These are phyloP conservation scores for Irpex sp. DNA, from an alignment of 1,284 basidiomycete genomes.

Conservation along the genomic window DNA sequence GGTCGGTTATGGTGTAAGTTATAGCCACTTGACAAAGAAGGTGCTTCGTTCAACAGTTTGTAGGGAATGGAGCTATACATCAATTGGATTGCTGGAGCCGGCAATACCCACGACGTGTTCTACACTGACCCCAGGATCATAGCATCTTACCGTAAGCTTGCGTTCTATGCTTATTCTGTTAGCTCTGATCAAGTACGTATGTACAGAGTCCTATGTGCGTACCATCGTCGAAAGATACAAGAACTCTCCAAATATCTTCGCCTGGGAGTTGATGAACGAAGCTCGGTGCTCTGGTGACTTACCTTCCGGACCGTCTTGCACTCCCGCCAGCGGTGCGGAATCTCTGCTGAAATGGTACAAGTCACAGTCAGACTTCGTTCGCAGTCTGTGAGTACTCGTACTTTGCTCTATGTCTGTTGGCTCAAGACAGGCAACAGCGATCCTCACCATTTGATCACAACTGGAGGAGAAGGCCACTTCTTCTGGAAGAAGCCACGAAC, in stretches of 20 bases:
- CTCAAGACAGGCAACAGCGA: constrained; percentile 33
- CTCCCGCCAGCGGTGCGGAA: constrained; percentile 36
- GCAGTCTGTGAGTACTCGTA: constrained; percentile 39
- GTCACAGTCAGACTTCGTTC: constrained; percentile 45
- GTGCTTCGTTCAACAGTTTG: neutral
- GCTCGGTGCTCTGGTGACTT: constrained; percentile 51
- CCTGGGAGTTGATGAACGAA: constrained; percentile 60
- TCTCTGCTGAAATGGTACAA: constrained; percentile 49
- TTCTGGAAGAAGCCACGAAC: constrained; percentile 40
- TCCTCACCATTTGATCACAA: constrained; percentile 52
- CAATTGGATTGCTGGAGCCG: constrained; percentile 45
- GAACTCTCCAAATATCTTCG: constrained; percentile 47
- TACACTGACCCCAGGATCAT: constrained; percentile 46
- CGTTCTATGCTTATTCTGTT: neutral
- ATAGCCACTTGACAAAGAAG: neutral
- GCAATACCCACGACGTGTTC: constrained; percentile 47
- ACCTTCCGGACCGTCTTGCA: constrained; percentile 39
- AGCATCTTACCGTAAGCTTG: constrained; percentile 42
- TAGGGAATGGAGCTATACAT: constrained; percentile 46
- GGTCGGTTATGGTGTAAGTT: constrained; percentile 32
- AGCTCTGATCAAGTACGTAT: neutral
- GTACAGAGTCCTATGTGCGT: constrained; percentile 47
- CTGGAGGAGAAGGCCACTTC: constrained; percentile 57
- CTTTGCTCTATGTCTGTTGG: neutral
- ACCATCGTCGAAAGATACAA: constrained; percentile 55